A percentile compares a stretch with the other conserved stretches of the same genome.
These are phyloP conservation scores for Saccharata proteae DNA, from an alignment of 2,329 filamentous ascomycete genomes.

Conservation along the genomic window DNA sequence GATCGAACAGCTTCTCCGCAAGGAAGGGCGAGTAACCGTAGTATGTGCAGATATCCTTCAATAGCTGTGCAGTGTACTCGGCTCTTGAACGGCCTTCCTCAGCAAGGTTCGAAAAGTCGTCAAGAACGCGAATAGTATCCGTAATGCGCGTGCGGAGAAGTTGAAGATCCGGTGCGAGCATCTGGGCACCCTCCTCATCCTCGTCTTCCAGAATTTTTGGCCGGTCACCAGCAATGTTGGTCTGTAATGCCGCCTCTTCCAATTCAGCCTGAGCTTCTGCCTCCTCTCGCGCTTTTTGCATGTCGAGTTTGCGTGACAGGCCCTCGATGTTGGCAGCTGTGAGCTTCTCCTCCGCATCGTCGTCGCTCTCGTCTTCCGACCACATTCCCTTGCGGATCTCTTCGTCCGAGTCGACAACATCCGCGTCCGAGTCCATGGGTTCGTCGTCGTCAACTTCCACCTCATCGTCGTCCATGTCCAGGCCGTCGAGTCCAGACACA, in stretches of 20 bases:
- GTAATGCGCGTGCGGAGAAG: constrained; percentile 80
- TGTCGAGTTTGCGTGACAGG: constrained; percentile 72
- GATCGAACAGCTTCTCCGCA: constrained; percentile 87
- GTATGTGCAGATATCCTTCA: constrained; percentile 90
- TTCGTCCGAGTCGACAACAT: constrained; percentile 54
- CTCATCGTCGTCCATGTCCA: constrained; percentile 26
- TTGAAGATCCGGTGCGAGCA: constrained; percentile 80
- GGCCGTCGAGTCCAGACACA: constrained; percentile 25
- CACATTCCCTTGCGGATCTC: constrained; percentile 58
- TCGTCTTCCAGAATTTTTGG: constrained; percentile 52
- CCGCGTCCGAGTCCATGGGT: constrained; percentile 28
- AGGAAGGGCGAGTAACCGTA: constrained; percentile 92
- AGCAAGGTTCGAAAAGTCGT: constrained; percentile 71
- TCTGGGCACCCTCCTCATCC: constrained; percentile 43
- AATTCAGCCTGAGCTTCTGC: constrained; percentile 77
- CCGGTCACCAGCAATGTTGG: constrained; percentile 75
- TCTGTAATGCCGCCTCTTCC: constrained; percentile 75
- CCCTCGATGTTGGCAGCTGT: constrained; percentile 95
- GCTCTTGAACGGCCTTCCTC: constrained; percentile 71
- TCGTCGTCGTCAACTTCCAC: constrained; percentile 26
- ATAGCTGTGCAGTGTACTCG: constrained; percentile 76
- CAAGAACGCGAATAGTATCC: constrained; percentile 82
- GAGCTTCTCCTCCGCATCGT: constrained; percentile 76
- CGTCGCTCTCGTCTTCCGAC: constrained; percentile 93
- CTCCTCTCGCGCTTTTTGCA: constrained; percentile 62